phyloP scores from a whole-genome alignment of 2,329 filamentous ascomycete genomes.

The Penicillium thymicola region DNA sequence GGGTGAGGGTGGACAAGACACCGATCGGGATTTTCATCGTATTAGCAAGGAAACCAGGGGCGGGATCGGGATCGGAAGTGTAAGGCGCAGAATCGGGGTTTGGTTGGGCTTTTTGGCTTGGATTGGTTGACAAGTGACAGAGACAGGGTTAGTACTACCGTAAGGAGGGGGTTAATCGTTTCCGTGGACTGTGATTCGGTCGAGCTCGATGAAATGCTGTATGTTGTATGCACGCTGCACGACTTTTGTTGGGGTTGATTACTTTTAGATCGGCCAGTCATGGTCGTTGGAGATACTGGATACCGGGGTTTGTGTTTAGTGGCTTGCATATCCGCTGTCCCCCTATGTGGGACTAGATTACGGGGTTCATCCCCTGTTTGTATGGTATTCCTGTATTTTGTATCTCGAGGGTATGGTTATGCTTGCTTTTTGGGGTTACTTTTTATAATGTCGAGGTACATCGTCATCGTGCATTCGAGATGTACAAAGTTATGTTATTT shows the following conservation, averaged over 20 bases:
- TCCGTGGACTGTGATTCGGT: not conserved
- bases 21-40: not conserved
- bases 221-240: conserved; percentile 1
- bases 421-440: not conserved
- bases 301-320: not conserved
- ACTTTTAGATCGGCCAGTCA: not conserved
- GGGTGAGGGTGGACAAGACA: not conserved
- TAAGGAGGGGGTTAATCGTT: not conserved
- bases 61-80: not conserved
- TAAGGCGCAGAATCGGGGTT: not conserved
- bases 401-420: not conserved
- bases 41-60: not conserved
- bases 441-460: not conserved
- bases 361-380: not conserved
- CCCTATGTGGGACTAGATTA: not conserved
- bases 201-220: not conserved
- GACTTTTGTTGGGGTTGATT: not conserved
- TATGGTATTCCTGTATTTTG: not conserved
- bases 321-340: conserved; percentile 10
- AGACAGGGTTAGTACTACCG: not conserved
- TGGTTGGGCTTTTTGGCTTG: not conserved
- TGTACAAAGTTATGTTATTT: not conserved
- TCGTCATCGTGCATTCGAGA: not conserved
- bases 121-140: not conserved
- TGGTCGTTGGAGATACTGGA: not conserved